These are phyloP conservation scores for Cornus controversa DNA, from an alignment of 148 eudicot genomes.

Conservation along the genomic window DNA sequence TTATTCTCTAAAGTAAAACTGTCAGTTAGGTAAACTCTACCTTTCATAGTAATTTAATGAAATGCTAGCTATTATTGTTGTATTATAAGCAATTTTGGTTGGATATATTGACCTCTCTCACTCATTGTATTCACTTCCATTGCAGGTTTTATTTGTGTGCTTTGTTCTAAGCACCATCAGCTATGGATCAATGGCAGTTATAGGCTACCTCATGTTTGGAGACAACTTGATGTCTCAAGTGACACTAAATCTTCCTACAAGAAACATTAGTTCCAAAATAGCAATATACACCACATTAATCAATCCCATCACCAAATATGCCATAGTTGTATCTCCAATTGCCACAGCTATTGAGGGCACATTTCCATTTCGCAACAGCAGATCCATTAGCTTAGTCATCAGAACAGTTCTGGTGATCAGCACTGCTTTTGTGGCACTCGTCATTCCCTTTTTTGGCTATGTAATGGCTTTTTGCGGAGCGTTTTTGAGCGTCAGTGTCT, in stretches of 20 bases:
- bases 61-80: no score
- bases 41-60: background rate
- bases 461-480: slow-evolving; percentile 70
- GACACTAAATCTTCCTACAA: slow-evolving; percentile 46
- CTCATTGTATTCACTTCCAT: background rate
- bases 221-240: slow-evolving; percentile 41
- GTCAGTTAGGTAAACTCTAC: no score
- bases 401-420: slow-evolving; percentile 53
- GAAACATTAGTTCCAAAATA: slow-evolving; percentile 32
- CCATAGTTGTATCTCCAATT: slow-evolving; percentile 40
- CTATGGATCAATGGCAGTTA: slow-evolving; percentile 42
- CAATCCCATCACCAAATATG: slow-evolving; percentile 45
- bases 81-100: background rate
- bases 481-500: slow-evolving; percentile 43
- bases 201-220: slow-evolving; percentile 54
- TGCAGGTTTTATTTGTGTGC: slow-evolving; percentile 46
- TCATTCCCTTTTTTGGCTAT: slow-evolving; percentile 65
- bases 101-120: background rate
- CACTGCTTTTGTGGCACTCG: slow-evolving; percentile 52
- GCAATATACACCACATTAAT: slow-evolving; percentile 49
- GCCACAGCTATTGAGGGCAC: slow-evolving; percentile 36
- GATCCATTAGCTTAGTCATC: slow-evolving; percentile 28
- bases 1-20: no score
- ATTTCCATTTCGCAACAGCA: slow-evolving; percentile 20
- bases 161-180: slow-evolving; percentile 36